Base-by-base conservation (phyloP, 1,284 basidiomycete genomes). In the Leccinum proximum region DNA sequence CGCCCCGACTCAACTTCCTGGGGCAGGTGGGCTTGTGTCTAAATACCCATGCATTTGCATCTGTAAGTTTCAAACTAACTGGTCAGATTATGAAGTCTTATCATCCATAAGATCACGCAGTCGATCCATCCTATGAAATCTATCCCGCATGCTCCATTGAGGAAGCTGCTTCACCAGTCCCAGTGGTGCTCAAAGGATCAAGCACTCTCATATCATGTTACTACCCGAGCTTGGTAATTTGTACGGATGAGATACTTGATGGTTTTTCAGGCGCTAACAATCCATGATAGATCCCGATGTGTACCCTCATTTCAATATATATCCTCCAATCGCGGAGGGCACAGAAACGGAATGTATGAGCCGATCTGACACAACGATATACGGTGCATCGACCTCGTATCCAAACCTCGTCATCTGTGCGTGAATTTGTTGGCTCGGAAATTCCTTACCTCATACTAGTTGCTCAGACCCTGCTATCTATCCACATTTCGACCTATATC, bases 301-400 rank as follows among this genome's bases (percentile, higher is more conserved):
- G 26, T 84, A 85, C 69, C 83, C 83, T 26, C 69, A 77, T 68
- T 74, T 85, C 42, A 79, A 81, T 54, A 67, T 84, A 37, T 84
- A 84, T 66, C 81, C 82, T 26, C 35, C 60, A 8, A 45, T 60
- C 30, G 26, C 53, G 2, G 53, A 60, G 18, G 18, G 57, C 13
- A 11, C 18, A 3, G 40, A 62, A 30, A 50, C 7, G 18, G 60
- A 62, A 22, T 22, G 16, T 5, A 42, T 38, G 14, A 58, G 5
- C 50, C 37, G 13, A 35, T 9, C 38, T 13, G 35, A 61, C 30
- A 50, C 11, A 14, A 61, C 30, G 9, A 59, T 30, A 33, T 42
- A 57, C 3, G 42, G 30, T 7, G 8, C 38, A 45, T 45, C 26
- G 22, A 57, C 14, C 10, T 58, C 40, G 40, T 75, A 74, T 56